A percentile compares a stretch with the other conserved stretches of the same genome.
Evolutionary conservation across 306 rosid genomes (phyloP).

Genomic region (Macrotyloma uniflorum): DNA sequence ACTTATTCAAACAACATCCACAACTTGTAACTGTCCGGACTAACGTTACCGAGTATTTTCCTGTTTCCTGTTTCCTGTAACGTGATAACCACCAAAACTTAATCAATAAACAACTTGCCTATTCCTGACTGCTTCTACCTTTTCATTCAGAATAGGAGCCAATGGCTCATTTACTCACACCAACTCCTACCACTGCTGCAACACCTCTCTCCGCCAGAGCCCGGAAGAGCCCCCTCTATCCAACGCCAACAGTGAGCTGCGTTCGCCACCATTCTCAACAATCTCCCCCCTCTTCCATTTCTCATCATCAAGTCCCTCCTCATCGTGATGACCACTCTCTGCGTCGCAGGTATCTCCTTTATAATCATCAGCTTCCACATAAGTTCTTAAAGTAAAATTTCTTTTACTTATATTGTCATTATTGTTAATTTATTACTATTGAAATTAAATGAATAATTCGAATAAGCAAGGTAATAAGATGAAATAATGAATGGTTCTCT

Average conservation of each 20-base stretch:
- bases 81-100: constrained; percentile 22
- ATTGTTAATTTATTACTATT: background rate
- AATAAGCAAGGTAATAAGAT: background rate
- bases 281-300: background rate
- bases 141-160: constrained; percentile 9
- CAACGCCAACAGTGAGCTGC: constrained; percentile 32
- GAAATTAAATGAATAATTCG: background rate
- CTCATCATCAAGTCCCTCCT: constrained; percentile 21
- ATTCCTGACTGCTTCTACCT: background rate
- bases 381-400: background rate
- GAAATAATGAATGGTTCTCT: constrained; percentile 8
- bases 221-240: constrained; percentile 19
- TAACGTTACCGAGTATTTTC: background rate
- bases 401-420: background rate
- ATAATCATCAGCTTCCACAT: background rate
- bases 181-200: constrained; percentile 49
- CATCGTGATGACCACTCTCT: background rate
- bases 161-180: constrained; percentile 63
- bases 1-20: constrained; percentile 44
- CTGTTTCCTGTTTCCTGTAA: background rate
- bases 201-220: constrained; percentile 40
- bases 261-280: constrained; percentile 36
- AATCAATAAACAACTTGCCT: background rate
- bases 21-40: constrained; percentile 6
- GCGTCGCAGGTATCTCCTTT: constrained; percentile 54